Base-by-base conservation (phyloP, 768 basidiomycete species). In the Melanogaster broomeanus region DNA sequence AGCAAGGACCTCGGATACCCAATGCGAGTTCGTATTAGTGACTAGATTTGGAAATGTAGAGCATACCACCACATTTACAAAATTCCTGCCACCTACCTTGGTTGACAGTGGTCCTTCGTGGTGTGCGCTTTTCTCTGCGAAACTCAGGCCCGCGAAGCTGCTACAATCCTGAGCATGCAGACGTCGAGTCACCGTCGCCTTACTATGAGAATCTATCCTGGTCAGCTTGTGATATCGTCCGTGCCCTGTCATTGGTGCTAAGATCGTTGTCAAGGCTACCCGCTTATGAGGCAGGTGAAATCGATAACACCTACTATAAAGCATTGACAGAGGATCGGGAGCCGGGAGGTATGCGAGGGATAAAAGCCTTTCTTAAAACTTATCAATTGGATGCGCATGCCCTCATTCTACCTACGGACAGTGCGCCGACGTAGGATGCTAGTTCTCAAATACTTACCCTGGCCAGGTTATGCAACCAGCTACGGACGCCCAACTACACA, bases 311-410 rank as follows among this genome's bases (percentile, higher is more conserved):
- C 1, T 84, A 70, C 49, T 73, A 76, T 55, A 58, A 67, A 18
- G 72, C 80, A 3, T 70, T 85, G 11, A 74, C 74, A 5, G 72
- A 71, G 42, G 66, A 83, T 53, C 61, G 72, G 35, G 77, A 79
- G 5, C 65, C 84, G 3, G n/a, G 83, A 19, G 72, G 76, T 37
- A 75, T 73, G 18, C 64, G 71, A 24, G 83, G 83, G 16, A 83
- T 84, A 6, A 82, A 84, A 55, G 80, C 78, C 6, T 72, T 67
- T 6, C 64, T 85, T 21, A 68, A 77, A 50, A 56, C 68, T 35
- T 67, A 75, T 55, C 70, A 77, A 3, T 64, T 84, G 0, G 78
- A 84, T 44, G n/a, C n/a, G n/a, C n/a, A n/a, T n/a, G 83, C 83
- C 0, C 56, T 84, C 8, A 70, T 84, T 28, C 61, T 82, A 6